Base-by-base conservation (phyloP, 495 filamentous ascomycete species). In the Rostrohypoxylon terebratum region DNA sequence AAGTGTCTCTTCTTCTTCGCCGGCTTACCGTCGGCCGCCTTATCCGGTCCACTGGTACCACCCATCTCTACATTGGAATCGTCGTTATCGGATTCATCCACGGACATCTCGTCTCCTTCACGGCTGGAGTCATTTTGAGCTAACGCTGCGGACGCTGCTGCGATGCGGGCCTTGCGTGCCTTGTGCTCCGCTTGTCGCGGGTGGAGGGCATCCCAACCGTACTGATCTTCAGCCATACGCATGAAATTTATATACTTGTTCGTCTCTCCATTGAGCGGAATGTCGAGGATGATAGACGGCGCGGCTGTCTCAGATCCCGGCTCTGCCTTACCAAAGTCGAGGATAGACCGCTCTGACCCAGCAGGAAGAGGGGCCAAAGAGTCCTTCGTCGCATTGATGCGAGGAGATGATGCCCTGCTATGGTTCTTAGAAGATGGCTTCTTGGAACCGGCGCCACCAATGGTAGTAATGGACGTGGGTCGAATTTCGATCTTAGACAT, bases 181-280 rank as follows among this genome's bases (percentile, higher is more conserved):
- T 92, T 91, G 68, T 93, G 93, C 16, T 94, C 94, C 0, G 96
- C 96, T 23, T 95, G 84, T 0, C 94, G 90, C 16, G 96, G 96
- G 76, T 99, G 94, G 48, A 98, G 83, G 1, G 95, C 96, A 51
- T 94, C 92, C 85, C 94, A 97, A 40, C 96, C 96, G 78, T 98
- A 98, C 63, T 89, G 90, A 59, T 97, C 94, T 78, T 97, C 93
- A 20, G 96, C 95, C 76, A 98, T 83, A 53, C 93, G 93, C 68
- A 95, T 94, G 75, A 98, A 98, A 78, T 98, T 98, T 79, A 99
- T 87, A 68, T 95, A 95, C 62, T 94, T 92, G 77, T 97, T 96
- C 14, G 85, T 88, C 69, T 91, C 90, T 28, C 92, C 92, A 38
- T 91, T 85, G 42, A 99, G 81, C 0, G 93, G 89, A 63, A 99